These are phyloP conservation scores for Galerina sulciceps DNA, from an alignment of 768 basidiomycete genomes.

Conservation along the genomic window DNA sequence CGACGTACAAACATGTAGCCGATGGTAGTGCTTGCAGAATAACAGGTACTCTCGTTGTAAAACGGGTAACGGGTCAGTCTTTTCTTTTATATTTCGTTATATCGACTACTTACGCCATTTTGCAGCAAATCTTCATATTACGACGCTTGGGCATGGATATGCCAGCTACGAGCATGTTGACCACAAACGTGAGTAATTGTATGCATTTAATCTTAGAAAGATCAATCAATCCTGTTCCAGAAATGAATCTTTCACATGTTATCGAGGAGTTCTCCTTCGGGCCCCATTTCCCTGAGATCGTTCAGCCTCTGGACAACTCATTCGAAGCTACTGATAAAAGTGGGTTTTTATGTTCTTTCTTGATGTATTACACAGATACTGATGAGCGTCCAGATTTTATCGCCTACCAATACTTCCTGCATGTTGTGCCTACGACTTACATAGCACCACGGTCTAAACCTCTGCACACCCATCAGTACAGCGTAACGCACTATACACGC, in stretches of 20 bases:
- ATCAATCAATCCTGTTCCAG: conserved; percentile 39
- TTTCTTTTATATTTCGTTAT: background rate
- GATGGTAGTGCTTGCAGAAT: conserved; percentile 85
- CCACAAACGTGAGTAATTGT: conserved; percentile 67
- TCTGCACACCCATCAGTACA: conserved; percentile 84
- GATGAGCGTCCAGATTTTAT: conserved; percentile 64
- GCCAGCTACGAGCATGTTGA: conserved; percentile 85
- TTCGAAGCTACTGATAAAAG: conserved; percentile 77
- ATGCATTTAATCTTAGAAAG: too few species aligned
- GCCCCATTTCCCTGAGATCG: conserved; percentile 93
- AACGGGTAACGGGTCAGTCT: conserved; percentile 71
- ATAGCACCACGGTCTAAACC: conserved; percentile 70
- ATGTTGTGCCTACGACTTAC: conserved; percentile 95
- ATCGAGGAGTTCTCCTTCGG: conserved; percentile 98
- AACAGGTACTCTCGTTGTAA: conserved; percentile 80
- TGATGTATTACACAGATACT: background rate
- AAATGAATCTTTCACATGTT: conserved; percentile 96
- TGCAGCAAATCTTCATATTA: conserved; percentile 87
- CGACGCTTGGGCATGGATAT: conserved; percentile 95
- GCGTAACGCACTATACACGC: conserved; percentile 90
- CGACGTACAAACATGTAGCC: conserved; percentile 71
- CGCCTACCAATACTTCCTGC: conserved; percentile 93
- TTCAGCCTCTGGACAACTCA: conserved; percentile 92
- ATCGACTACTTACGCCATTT: background rate
- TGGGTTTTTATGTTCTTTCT: conserved; percentile 18